Base-by-base conservation (phyloP, 2,329 filamentous ascomycete species). In the Fusarium pseudograminearum region DNA sequence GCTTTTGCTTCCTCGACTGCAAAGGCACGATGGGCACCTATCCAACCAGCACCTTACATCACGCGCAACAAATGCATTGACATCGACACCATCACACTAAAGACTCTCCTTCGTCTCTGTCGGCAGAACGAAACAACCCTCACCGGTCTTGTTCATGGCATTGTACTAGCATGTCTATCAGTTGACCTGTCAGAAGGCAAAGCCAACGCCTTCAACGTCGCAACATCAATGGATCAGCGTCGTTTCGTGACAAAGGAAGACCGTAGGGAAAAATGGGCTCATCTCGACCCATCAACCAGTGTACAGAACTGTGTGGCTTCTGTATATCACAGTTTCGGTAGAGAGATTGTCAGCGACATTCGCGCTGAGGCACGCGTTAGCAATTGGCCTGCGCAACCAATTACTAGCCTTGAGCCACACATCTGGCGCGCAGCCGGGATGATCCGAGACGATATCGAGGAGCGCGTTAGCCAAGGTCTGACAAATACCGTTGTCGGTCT, bases 341-440 rank as follows among this genome's bases (percentile, higher is more conserved):
- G 53, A 1, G 31, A 64, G 1, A 44, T 47, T 2, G 60, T 63
- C 1, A 63, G 60, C 3, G 18, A 63, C 0, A 63, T 63, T 5
- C 15, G 60, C 1, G 60, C 60, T 0, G 24, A 31, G 14, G 60
- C 60, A 2, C 60, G 60, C 1, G 33, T 63, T 0, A 47, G 42
- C 30, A 63, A 63, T 3, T 63, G 60, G 60, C 34, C 57, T 0
- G 9, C 24, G 0, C 60, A 64, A 7, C 61, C 44, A 4, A 64
- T 64, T 2, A 5, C 5, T 3, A 22, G 22, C 5, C 22, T 64
- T 3, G 61, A 64, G 8, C 36, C 44, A 0, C 18, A 8, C 1
- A 64, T 64, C 4, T 64, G 61, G 61, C 55, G 46, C 6, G 59
- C 59, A 12, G 59, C 61, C 1, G 34, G 38, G 2, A 31, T 33